A percentile compares a stretch with the other conserved stretches of the same genome.
phyloP scores from a whole-genome alignment of 2,329 filamentous ascomycete species.

The Penicillium sclerotiorum region DNA sequence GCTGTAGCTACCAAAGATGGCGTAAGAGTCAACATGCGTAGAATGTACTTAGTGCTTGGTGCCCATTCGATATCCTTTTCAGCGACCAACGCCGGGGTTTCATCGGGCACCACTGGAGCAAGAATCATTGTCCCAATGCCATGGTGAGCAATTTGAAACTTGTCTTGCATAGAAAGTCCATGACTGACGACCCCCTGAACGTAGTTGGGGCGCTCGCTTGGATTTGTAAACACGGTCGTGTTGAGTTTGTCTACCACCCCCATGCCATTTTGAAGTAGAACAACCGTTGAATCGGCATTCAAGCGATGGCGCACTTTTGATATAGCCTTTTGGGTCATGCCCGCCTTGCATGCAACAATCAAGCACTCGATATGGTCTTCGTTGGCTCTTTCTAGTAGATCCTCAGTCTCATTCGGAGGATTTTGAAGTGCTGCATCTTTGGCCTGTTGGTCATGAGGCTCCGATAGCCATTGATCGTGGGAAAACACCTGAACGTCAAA shows the following conservation, averaged over 20 bases:
- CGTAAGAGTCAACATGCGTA: slow-evolving; percentile 65
- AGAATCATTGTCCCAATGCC: slow-evolving; percentile 63
- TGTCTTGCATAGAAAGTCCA: slow-evolving; percentile 52
- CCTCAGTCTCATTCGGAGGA: slow-evolving; percentile 2
- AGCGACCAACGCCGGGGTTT: slow-evolving; percentile 17
- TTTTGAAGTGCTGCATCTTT: background rate
- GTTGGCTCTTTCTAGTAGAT: slow-evolving; percentile 26
- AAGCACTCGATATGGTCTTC: slow-evolving; percentile 68
- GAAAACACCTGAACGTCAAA: slow-evolving; percentile 47
- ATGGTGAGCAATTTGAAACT: slow-evolving; percentile 60
- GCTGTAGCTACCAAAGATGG: slow-evolving; percentile 64
- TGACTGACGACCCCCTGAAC: slow-evolving; percentile 70
- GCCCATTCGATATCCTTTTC: slow-evolving; percentile 35
- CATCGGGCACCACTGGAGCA: slow-evolving; percentile 49
- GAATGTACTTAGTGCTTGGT: slow-evolving; percentile 59
- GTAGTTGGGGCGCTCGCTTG: slow-evolving; percentile 69
- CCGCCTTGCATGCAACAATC: slow-evolving; percentile 76
- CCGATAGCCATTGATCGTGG: slow-evolving; percentile 36
- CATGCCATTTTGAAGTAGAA: slow-evolving; percentile 79
- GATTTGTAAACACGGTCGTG: slow-evolving; percentile 68
- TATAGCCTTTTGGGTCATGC: slow-evolving; percentile 67
- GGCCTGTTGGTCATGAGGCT: slow-evolving; percentile 23
- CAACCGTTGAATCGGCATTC: slow-evolving; percentile 69
- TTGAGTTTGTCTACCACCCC: slow-evolving; percentile 81
- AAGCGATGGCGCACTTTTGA: slow-evolving; percentile 67